Percentiles rank a stretch among this genome's conserved stretches.
phyloP scores from a whole-genome alignment of 2,329 filamentous ascomycete genomes.

The Phyllosticta citriasiana region DNA sequence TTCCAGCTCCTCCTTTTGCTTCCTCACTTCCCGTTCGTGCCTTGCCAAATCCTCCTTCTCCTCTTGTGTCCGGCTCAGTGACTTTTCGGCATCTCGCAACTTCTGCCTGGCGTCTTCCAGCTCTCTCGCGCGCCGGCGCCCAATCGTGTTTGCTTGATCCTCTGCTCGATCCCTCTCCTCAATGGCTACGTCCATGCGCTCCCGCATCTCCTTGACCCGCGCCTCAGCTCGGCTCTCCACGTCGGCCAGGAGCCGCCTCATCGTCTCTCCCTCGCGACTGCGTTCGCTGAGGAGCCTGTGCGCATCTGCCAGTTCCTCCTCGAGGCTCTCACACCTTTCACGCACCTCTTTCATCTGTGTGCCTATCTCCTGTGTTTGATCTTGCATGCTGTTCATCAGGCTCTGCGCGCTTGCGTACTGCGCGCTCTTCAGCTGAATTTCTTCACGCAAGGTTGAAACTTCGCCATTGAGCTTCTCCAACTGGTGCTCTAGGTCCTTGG shows the following conservation, averaged over 20 bases:
- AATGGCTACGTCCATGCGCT: conserved; percentile 78
- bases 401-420: conserved; percentile 81
- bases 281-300: conserved; percentile 79
- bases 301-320: conserved; percentile 85
- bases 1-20: conserved; percentile 67
- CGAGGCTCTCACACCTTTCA: conserved; percentile 70
- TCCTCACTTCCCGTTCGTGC: conserved; percentile 63
- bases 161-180: conserved; percentile 90
- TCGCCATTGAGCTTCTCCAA: conserved; percentile 59
- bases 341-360: conserved; percentile 87
- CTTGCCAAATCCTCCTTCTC: conserved; percentile 71
- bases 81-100: conserved; percentile 71
- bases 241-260: conserved; percentile 79
- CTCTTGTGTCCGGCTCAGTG: conserved; percentile 57
- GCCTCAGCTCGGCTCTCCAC: conserved; percentile 73
- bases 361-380: conserved; percentile 78
- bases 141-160: conserved; percentile 73
- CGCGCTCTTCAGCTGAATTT: conserved; percentile 71
- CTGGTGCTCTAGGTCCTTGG: conserved; percentile 68
- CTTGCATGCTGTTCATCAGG: conserved; percentile 82
- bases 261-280: conserved; percentile 85
- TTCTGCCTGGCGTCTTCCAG: conserved; percentile 74
- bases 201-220: conserved; percentile 79
- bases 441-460: conserved; percentile 59
- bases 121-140: conserved; percentile 68